phyloP scores from a whole-genome alignment of 306 rosid genomes.

The Fagus crenata region DNA sequence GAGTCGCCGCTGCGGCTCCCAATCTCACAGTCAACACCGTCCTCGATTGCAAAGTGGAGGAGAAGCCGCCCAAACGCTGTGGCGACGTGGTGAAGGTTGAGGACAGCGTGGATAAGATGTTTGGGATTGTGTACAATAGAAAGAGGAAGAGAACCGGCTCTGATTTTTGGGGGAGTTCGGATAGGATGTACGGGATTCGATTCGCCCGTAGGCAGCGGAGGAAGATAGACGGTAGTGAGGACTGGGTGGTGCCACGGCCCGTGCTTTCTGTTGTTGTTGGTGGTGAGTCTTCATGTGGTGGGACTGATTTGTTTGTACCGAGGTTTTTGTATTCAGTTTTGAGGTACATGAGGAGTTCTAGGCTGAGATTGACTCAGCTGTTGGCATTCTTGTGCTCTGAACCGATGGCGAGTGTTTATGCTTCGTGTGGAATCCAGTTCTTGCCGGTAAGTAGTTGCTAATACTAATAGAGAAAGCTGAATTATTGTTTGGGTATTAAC shows the following conservation, averaged over 20 bases:
- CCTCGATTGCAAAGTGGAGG: not conserved
- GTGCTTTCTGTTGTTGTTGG: slow-evolving; percentile 35
- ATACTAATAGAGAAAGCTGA: not conserved
- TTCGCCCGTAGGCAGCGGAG: slow-evolving; percentile 49
- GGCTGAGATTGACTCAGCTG: slow-evolving; percentile 44
- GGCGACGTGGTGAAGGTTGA: not conserved
- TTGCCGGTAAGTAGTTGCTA: slow-evolving; percentile 42
- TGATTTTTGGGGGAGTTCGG: slow-evolving; percentile 11
- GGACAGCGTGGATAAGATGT: slow-evolving; percentile 33
- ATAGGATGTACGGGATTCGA: slow-evolving; percentile 49
- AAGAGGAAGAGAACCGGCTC: slow-evolving; percentile 43
- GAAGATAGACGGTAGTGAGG: slow-evolving; percentile 25
- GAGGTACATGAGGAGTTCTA: slow-evolving; percentile 33
- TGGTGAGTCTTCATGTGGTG: not conserved
- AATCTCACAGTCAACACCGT: not conserved
- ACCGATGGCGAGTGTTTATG: slow-evolving; percentile 38
- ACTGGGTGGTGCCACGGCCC: not conserved
- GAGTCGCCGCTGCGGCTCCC: not conserved
- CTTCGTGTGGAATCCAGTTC: slow-evolving; percentile 44
- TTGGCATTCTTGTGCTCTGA: slow-evolving; percentile 48
- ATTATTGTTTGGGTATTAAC: not conserved
- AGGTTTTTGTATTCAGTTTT: slow-evolving; percentile 48
- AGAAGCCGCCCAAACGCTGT: slow-evolving; percentile 3
- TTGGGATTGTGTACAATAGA: slow-evolving; percentile 51
- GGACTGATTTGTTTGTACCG: slow-evolving; percentile 22